Evolutionary conservation across 2,329 filamentous ascomycete species (phyloP).

Genomic region (Fusarium sp.): DNA sequence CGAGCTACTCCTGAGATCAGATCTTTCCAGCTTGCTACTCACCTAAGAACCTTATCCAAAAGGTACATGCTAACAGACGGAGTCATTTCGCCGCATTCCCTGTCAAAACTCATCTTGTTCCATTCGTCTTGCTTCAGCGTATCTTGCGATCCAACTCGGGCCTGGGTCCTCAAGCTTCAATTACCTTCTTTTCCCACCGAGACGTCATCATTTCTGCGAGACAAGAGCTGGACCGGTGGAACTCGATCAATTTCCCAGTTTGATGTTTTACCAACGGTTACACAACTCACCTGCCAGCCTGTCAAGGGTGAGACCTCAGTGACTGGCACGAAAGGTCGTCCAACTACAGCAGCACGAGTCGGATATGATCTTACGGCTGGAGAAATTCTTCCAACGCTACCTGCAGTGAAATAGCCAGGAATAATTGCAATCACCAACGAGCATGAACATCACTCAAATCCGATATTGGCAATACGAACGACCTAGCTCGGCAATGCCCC

Average conservation of each 20-base stretch:
- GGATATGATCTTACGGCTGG: not conserved
- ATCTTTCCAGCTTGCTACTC: not conserved
- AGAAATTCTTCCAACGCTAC: not conserved
- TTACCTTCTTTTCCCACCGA: conserved; percentile 13
- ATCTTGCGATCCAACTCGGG: conserved; percentile 24
- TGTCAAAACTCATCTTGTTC: conserved; percentile 40
- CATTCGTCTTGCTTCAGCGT: conserved; percentile 41
- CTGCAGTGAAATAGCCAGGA: not conserved
- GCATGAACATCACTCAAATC: conserved; percentile 19
- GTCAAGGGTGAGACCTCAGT: not conserved
- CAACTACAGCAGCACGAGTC: not conserved
- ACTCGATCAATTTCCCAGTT: conserved; percentile 1
- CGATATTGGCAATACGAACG: conserved; percentile 18
- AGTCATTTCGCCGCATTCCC: conserved; percentile 33
- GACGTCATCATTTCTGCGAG: conserved; percentile 33
- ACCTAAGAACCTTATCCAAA: conserved; percentile 12
- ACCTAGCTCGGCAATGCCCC: conserved; percentile 15
- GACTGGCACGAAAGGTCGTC: not conserved
- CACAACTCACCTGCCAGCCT: conserved; percentile 9
- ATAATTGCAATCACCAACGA: not conserved
- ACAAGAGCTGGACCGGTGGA: conserved; percentile 15
- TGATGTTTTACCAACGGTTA: conserved; percentile 7
- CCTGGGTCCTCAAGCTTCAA: conserved; percentile 25
- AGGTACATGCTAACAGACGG: conserved; percentile 41
- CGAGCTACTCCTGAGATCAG: conserved; percentile 2